A percentile compares a stretch with the other conserved stretches of the same genome.
Conservation (phyloP, 768 basidiomycete genomes). For the Termitomyces heimii region DNA sequence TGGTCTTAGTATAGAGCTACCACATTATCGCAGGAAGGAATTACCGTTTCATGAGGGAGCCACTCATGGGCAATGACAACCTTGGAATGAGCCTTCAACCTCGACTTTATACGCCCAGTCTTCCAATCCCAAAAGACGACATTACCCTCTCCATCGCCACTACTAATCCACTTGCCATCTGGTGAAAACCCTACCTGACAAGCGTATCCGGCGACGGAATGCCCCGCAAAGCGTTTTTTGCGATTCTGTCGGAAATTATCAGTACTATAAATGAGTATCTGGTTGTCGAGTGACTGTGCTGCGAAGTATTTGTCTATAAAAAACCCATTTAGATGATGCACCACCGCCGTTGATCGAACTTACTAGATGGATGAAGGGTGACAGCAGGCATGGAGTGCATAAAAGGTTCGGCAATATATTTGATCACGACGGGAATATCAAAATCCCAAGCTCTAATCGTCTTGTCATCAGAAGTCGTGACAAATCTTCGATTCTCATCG, state of each 20-base stretch:
- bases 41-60: conserved; percentile 94
- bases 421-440: conserved; percentile 99
- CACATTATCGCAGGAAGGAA: conserved; percentile 43
- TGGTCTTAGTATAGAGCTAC: conserved; percentile 8
- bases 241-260: conserved; percentile 99
- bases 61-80: conserved; percentile 98
- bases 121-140: conserved; percentile 99
- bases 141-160: conserved; percentile 92
- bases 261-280: conserved; percentile 94
- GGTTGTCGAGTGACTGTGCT: conserved; percentile 96
- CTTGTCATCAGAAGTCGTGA: conserved; percentile 98
- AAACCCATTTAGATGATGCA: conserved; percentile 8
- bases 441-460: conserved; percentile 99
- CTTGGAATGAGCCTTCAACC: conserved; percentile 84
- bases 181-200: conserved; percentile 97
- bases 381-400: conserved; percentile 99
- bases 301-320: conserved; percentile 87
- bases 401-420: conserved; percentile 97
- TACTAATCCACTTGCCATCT: conserved; percentile 97
- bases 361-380: conserved; percentile 91
- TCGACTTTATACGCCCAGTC: conserved; percentile 90
- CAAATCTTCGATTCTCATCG: conserved; percentile 94
- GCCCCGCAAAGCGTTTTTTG: conserved; percentile 97
- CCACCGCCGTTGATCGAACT: conserved; percentile 25
- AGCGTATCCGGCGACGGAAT: conserved; percentile 95